These are phyloP conservation scores for Taiwanofungus camphoratus DNA, from an alignment of 1,284 basidiomycete species.

Conservation along the genomic window DNA sequence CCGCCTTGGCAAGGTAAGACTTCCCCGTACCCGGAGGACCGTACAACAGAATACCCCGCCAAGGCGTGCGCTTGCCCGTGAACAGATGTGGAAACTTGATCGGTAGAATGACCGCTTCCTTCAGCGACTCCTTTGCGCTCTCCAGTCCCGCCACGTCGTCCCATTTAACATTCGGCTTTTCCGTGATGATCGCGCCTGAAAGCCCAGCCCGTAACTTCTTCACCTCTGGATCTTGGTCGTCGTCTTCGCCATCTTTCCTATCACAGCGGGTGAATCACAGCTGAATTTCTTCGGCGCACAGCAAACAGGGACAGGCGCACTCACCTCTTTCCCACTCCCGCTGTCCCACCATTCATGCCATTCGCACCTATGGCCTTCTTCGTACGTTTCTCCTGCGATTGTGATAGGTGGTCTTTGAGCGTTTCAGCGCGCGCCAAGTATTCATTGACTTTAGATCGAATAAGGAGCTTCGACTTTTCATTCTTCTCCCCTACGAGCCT, in stretches of 20 bases:
- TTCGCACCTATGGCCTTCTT: conserved; percentile 78
- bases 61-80: conserved; percentile 96
- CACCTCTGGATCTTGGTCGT: conserved; percentile 84
- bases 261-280: not conserved
- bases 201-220: conserved; percentile 93
- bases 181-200: conserved; percentile 84
- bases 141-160: conserved; percentile 97
- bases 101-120: conserved; percentile 97
- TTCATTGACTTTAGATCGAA: conserved; percentile 87
- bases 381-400: conserved; percentile 62
- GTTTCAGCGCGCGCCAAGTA: conserved; percentile 92
- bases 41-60: conserved; percentile 94
- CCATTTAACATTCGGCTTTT: conserved; percentile 97
- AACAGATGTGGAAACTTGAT: conserved; percentile 99
- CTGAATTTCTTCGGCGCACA: conserved; percentile 1
- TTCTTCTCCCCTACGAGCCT: conserved; percentile 86
- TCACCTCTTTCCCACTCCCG: conserved; percentile 64
- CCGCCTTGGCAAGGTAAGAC: conserved; percentile 94
- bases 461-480: conserved; percentile 85
- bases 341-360: conserved; percentile 57
- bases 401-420: conserved; percentile 79
- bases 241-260: conserved; percentile 68
- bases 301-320: conserved; percentile 22
- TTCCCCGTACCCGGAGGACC: conserved; percentile 96
- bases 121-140: conserved; percentile 91